Evolutionary conservation across 805 yeast genomes (phyloP), one percentile per base, ranked within the genome.

Genomic region (Monosporozyma yasuniensis): DNA sequence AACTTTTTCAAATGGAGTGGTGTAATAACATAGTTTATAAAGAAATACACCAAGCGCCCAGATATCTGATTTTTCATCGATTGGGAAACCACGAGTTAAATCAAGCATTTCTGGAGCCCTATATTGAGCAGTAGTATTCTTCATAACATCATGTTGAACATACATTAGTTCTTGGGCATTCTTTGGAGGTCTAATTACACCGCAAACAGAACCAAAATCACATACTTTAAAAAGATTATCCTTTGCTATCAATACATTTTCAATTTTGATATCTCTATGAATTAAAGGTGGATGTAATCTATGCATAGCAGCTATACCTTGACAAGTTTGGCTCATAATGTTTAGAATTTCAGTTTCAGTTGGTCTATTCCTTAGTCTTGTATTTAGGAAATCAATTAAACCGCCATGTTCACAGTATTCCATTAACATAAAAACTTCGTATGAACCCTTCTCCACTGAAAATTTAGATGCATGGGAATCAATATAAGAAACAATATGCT

Each of bases 401-500:
- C 93, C 91, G 52, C 84, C 82, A n/a, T 78, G 76, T 7, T 83
- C 75, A 61, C 95, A 86, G 58, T 78, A 81, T 60, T 86, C 95
- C 95, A 86, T 86, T 44, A 86, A 66, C 18, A 86, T 69, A 54
- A 84, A 81, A 44, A 86, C 95, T 62, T 85, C 95, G 56, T 86
- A 86, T 44, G 73, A 73, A 7, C 86, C 87, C 34, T 64, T 64
- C 4, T 72, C 65, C n/a, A 60, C 49, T 18, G 68, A 50, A 65
- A 84, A 71, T 57, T 95, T 76, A 12, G 95, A 81, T 8, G 99
- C 99, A 70, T 93, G 96, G 1, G 96, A 87, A 66, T 93, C 99
- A 46, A 89, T 85, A 65, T 93, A 93, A 3, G 87, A 81, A 2
- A 93, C 99, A 52, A 93, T 81, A 63, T 83, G 83, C 39, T 78